Conservation (phyloP, 2,329 filamentous ascomycete species). For the Pyrenophora tritici-repentis region DNA sequence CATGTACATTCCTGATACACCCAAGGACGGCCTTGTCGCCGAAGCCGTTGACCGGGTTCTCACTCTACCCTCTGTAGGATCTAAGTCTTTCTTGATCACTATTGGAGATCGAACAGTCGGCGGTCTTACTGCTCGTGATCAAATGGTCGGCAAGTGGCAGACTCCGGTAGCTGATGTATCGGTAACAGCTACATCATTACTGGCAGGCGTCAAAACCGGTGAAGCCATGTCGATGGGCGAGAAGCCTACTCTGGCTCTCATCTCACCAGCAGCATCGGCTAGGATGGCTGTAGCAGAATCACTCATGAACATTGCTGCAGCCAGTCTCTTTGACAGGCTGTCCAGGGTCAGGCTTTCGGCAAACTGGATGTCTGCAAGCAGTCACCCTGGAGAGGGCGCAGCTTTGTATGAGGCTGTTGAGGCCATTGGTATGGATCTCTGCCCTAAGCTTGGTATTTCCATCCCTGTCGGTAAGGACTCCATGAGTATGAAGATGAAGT, state of each 20-base stretch:
- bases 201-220: slow-evolving; percentile 73
- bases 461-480: slow-evolving; percentile 98
- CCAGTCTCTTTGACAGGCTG: slow-evolving; percentile 72
- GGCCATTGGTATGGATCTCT: slow-evolving; percentile 90
- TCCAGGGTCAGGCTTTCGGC: slow-evolving; percentile 85
- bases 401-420: slow-evolving; percentile 92
- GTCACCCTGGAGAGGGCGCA: slow-evolving; percentile 88
- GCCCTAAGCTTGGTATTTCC: slow-evolving; percentile 84
- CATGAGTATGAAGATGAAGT: slow-evolving; percentile 98
- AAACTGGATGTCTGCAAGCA: slow-evolving; percentile 99
- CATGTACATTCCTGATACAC: slow-evolving; percentile 64
- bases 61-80: slow-evolving; percentile 86
- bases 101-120: slow-evolving; percentile 93
- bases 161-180: slow-evolving; percentile 92
- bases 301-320: slow-evolving; percentile 89
- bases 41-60: slow-evolving; percentile 84
- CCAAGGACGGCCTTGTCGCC: slow-evolving; percentile 58
- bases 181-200: slow-evolving; percentile 83
- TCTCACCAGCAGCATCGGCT: slow-evolving; percentile 86
- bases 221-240: slow-evolving; percentile 99
- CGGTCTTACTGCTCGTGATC: slow-evolving; percentile 84
- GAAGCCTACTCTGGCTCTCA: slow-evolving; percentile 84
- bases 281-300: slow-evolving; percentile 96
- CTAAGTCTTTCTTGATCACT: slow-evolving; percentile 95
- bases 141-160: slow-evolving; percentile 97